Conservation (phyloP, 768 basidiomycete species). For the Russula abietina region DNA sequence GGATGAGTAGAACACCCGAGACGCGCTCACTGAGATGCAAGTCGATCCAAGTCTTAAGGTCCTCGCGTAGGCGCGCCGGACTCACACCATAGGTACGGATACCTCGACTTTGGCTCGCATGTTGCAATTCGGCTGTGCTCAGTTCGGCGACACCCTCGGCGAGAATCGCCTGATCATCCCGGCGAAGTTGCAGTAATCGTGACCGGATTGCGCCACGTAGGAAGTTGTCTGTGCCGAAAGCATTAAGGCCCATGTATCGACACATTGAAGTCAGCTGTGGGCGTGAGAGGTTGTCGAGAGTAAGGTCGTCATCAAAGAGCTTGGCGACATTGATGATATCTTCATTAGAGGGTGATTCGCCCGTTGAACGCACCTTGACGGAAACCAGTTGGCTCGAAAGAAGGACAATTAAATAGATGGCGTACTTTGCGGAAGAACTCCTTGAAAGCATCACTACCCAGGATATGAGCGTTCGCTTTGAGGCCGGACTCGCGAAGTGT, state of each 20-base stretch:
- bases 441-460: constrained; percentile 94
- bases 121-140: constrained; percentile 86
- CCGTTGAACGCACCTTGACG: constrained; percentile 82
- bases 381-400: neutral
- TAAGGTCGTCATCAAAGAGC: constrained; percentile 95
- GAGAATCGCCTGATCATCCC: constrained; percentile 91
- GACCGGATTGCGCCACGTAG: constrained; percentile 85
- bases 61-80: constrained; percentile 82
- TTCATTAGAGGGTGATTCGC: constrained; percentile 81
- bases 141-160: constrained; percentile 86
- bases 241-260: constrained; percentile 96
- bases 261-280: constrained; percentile 99
- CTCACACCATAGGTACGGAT: constrained; percentile 85
- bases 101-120: constrained; percentile 90
- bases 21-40: constrained; percentile 87
- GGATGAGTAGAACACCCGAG: constrained; percentile 87
- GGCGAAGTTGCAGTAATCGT: constrained; percentile 72
- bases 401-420: neutral
- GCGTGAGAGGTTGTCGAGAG: constrained; percentile 93
- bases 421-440: constrained; percentile 96
- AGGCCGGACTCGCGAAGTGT: constrained; percentile 91
- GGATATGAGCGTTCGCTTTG: constrained; percentile 88
- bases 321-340: constrained; percentile 95
- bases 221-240: constrained; percentile 98
- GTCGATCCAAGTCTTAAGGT: constrained; percentile 88